These are phyloP conservation scores for Trypanosoma brucei DNA, from an alignment of 208 protist species.

Conservation along the genomic window DNA sequence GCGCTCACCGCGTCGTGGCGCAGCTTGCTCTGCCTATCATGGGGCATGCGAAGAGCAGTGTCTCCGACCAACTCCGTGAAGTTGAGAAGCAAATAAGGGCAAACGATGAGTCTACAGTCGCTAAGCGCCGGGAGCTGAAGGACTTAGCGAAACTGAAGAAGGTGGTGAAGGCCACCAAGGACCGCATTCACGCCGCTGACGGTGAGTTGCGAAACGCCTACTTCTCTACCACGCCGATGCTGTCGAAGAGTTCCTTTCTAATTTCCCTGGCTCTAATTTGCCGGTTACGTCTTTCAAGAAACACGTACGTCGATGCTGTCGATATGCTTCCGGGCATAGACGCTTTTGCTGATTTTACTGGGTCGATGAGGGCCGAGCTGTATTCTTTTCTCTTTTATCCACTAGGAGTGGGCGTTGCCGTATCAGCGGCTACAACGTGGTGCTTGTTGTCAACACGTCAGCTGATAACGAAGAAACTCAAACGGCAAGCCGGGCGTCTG, in stretches of 20 bases:
- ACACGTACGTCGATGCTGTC: slow-evolving; percentile 7
- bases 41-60: slow-evolving; percentile 5
- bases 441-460: slow-evolving; percentile 7
- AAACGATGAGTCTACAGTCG: slow-evolving; percentile 67
- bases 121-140: slow-evolving; percentile 46
- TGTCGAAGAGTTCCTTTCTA: slow-evolving; percentile 29
- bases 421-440: slow-evolving; percentile 9
- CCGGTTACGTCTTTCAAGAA: slow-evolving; percentile 34
- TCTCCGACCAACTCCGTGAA: slow-evolving; percentile 6
- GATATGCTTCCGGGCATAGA: slow-evolving; percentile 8
- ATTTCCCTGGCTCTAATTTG: slow-evolving; percentile 40
- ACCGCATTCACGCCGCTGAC: slow-evolving; percentile 8
- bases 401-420: background rate
- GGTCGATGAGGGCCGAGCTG: slow-evolving; percentile 9
- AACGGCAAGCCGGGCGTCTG: background rate
- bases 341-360: slow-evolving; percentile 9
- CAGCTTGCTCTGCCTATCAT: slow-evolving; percentile 27
- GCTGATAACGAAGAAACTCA: slow-evolving; percentile 12
- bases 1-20: slow-evolving; percentile 15
- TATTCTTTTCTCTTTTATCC: slow-evolving; percentile 8
- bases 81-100: slow-evolving; percentile 23
- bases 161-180: slow-evolving; percentile 23
- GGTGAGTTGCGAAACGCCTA: slow-evolving; percentile 4
- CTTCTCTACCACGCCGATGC: slow-evolving; percentile 2
- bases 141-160: slow-evolving; percentile 32